Conservation (phyloP, 169 alveolate genomes). For the Ichthyophthirius multifiliis region DNA sequence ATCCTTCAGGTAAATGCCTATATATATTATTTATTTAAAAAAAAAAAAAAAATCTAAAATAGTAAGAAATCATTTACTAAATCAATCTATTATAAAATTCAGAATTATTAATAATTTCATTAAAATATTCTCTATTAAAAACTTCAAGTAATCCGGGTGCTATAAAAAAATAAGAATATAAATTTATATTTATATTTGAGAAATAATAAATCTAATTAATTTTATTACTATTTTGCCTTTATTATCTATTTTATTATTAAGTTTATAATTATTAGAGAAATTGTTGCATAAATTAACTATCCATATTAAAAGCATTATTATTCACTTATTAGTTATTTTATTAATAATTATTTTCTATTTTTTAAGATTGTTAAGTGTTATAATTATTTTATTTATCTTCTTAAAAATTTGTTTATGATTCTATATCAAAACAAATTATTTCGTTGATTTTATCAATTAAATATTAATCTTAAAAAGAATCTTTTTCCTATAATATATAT, state of each 20-base stretch:
- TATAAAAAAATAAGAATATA: background rate
- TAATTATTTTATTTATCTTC: too few species aligned
- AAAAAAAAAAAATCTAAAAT: background rate
- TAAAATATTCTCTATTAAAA: background rate
- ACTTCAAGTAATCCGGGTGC: conserved; percentile 3
- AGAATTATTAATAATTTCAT: background rate
- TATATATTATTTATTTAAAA: background rate
- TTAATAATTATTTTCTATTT: too few species aligned
- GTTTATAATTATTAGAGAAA: background rate
- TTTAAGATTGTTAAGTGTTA: too few species aligned
- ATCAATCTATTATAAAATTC: background rate
- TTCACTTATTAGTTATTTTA: too few species aligned
- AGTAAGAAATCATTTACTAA: background rate
- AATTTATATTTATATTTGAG: background rate
- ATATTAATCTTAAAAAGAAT: background rate
- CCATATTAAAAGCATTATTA: too few species aligned
- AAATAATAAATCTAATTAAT: too few species aligned
- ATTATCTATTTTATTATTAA: background rate
- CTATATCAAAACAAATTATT: background rate
- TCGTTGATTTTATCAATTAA: background rate
- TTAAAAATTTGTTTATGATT: too few species aligned
- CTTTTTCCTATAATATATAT: background rate
- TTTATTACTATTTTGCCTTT: background rate
- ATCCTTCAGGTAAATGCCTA: conserved; percentile 7
- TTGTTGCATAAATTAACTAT: background rate